Conservation (phyloP, 2,329 filamentous ascomycete genomes). For the Talaromyces sp. region DNA sequence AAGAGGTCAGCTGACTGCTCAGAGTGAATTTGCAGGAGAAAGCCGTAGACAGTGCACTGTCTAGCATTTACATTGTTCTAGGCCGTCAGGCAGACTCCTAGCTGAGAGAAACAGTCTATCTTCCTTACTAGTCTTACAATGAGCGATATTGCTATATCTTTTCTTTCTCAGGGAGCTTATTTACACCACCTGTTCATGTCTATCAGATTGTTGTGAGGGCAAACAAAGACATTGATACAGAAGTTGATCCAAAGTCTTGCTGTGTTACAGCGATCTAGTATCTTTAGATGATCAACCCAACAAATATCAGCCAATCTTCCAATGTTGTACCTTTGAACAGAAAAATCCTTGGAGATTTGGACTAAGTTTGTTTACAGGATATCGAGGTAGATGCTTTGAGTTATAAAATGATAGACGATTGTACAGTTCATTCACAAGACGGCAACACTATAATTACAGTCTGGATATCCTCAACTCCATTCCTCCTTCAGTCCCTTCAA, state of each 20-base stretch:
- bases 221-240: neutral
- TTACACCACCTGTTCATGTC: neutral
- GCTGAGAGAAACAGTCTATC: neutral
- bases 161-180: neutral
- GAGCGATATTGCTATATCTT: neutral
- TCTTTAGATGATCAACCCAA: neutral
- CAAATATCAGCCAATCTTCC: neutral
- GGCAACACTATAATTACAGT: neutral
- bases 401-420: neutral
- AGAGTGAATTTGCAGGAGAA: neutral
- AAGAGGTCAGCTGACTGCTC: neutral
- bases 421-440: neutral
- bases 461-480: slow-evolving; percentile 26
- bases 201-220: neutral
- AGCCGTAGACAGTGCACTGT: neutral
- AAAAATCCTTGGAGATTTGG: neutral
- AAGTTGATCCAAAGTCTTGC: neutral
- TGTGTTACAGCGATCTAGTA: neutral
- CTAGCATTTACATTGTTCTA: neutral
- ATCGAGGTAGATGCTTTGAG: neutral
- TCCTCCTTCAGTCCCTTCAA: slow-evolving; percentile 38
- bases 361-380: neutral
- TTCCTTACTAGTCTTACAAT: neutral
- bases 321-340: no score
- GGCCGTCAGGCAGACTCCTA: neutral